phyloP scores from a whole-genome alignment of 352 stramenopile genomes.

The Phytophthora hybrid region DNA sequence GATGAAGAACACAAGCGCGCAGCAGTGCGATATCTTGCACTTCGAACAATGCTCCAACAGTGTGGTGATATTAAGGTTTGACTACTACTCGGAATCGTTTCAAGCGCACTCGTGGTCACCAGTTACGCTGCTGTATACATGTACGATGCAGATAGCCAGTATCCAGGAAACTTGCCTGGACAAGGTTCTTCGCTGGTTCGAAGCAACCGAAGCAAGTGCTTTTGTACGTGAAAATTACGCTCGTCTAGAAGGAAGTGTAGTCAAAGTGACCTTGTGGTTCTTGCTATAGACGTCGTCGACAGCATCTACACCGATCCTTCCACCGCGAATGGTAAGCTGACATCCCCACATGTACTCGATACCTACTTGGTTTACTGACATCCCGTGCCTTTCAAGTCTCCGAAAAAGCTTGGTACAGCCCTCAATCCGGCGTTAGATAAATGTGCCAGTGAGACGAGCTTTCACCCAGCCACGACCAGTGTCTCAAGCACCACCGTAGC shows the following conservation, averaged over 20 bases:
- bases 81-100: neutral
- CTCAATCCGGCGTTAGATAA: conserved; percentile 20
- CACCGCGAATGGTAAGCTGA: conserved; percentile 61
- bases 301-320: conserved; percentile 53
- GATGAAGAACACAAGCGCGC: conserved; percentile 63
- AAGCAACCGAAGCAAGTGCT: conserved; percentile 39
- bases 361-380: neutral
- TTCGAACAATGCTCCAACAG: conserved; percentile 63
- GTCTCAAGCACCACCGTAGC: conserved; percentile 7
- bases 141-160: conserved; percentile 42
- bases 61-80: conserved; percentile 63
- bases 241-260: neutral
- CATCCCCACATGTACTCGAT: neutral
- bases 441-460: conserved; percentile 32
- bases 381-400: conserved; percentile 42
- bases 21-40: conserved; percentile 58
- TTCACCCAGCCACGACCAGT: conserved; percentile 17
- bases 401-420: conserved; percentile 43
- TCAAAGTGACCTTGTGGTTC: neutral
- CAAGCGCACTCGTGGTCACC: neutral
- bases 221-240: conserved; percentile 24
- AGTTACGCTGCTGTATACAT: neutral
- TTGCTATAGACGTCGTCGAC: conserved; percentile 27
- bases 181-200: conserved; percentile 71
- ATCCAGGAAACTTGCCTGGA: conserved; percentile 56